Conservation (phyloP, 352 stramenopile genomes). For the Poterioochromonas sp. region DNA sequence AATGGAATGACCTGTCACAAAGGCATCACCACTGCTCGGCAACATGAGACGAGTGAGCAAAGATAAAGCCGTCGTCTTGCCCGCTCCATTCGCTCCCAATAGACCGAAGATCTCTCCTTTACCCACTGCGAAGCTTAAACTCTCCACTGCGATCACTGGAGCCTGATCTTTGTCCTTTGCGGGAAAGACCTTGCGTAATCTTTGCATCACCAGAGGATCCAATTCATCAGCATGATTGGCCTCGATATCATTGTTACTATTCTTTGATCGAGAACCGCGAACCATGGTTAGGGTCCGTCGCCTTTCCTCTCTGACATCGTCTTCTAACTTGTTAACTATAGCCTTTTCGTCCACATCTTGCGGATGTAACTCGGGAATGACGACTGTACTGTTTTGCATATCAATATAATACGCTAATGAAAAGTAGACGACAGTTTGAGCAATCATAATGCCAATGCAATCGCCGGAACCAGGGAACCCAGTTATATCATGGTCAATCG, state of each 20-base stretch:
- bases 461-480: conserved; percentile 39
- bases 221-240: conserved; percentile 33
- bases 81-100: conserved; percentile 66
- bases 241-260: no score
- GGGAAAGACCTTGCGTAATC: conserved; percentile 71
- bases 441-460: conserved; percentile 55
- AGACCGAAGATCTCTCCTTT: conserved; percentile 82
- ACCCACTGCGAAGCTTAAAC: conserved; percentile 62
- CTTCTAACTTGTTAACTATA: no score
- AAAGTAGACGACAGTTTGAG: conserved; percentile 64
- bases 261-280: background rate
- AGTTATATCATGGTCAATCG: no score
- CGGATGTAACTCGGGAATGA: background rate
- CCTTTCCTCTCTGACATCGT: no score
- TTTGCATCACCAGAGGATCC: conserved; percentile 54
- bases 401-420: conserved; percentile 49
- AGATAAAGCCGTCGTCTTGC: conserved; percentile 47
- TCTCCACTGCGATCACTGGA: conserved; percentile 52
- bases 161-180: background rate
- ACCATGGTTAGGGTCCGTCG: no score
- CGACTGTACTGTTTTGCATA: conserved; percentile 44
- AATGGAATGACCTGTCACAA: conserved; percentile 63
- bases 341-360: background rate
- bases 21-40: conserved; percentile 54
- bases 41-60: conserved; percentile 51